Base-by-base conservation (phyloP, 1,284 basidiomycete species). In the Acaromyces ingoldii region DNA sequence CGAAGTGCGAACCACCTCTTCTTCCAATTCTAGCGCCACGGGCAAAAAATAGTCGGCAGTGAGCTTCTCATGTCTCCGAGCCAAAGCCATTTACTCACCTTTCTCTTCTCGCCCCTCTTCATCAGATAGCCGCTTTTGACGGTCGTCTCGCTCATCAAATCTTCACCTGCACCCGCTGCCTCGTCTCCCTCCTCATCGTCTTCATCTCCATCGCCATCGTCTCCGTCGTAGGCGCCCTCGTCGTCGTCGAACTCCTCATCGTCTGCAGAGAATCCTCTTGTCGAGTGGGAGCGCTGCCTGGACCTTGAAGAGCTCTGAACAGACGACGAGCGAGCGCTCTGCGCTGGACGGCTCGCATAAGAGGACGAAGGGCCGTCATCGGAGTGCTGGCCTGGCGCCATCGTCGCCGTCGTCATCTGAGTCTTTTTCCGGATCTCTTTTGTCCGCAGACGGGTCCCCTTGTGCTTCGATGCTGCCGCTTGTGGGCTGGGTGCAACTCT, bases 1-100 rank as follows among this genome's bases (percentile, higher is more conserved):
- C 93, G 83, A 55, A 98, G 79, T 0, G 98, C 95, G 67, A 97
- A 98, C 93, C 93, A 98, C 31, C 93, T 83, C 79, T 92, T 92
- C 81, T 97, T 97, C 93, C 93, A 98, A 1, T 86, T 90, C 89
- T 95, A 70, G 44, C 22, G 15, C 28, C 40, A 25, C 51, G 44
- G 45, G 52, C 41, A 21, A 53, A 37, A 40, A 29, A 48, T 48
- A 10, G 40, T 30, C 9, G 43, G 9, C 9, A 46, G 33, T 34
- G 33, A 34, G 13, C 13, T 34, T 19, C 13, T 34, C 33, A 34
- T 13, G 33, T 13, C n/a, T 34, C 25, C 15, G 15, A 46, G 15
- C 9, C 9, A 11, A 22, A 7, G 10, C 24, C 47, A 17, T 29
- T 5, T 3, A 76, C 81, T 57, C 63, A 91, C 91, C 86, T 96